Evolutionary conservation across 1,284 basidiomycete species (phyloP), one percentile per base, ranked within the genome.

Genomic region (Erythrobasidium hasegawianum): DNA sequence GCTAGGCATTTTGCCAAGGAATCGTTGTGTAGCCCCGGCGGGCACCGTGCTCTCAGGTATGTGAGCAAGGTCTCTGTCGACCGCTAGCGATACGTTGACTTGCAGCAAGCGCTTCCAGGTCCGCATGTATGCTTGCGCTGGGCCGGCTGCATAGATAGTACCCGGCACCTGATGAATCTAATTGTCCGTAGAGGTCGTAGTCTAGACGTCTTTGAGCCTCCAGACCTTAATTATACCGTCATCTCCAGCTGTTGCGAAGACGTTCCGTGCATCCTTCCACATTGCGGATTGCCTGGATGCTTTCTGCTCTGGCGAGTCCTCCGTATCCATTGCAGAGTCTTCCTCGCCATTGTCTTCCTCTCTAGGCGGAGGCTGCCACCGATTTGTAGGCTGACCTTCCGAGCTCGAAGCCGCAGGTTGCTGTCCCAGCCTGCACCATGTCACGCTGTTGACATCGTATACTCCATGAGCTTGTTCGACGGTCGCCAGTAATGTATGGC

Each of bases 161-260:
- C n/a, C n/a, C n/a, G n/a, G n/a, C n/a, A n/a, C n/a, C n/a, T n/a
- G n/a, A n/a, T n/a, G n/a, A n/a, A n/a, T n/a, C n/a, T n/a, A n/a
- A n/a, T n/a, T n/a, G n/a, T n/a, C n/a, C n/a, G n/a, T n/a, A n/a
- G n/a, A n/a, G n/a, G n/a, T n/a, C n/a, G n/a, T n/a, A n/a, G n/a
- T n/a, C n/a, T n/a, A n/a, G n/a, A n/a, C n/a, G n/a, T n/a, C n/a
- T n/a, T 57, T 14, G 2, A 73, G 62, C 39, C 49, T 72, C 90
- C 89, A 93, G 40, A 92, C 81, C 71, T 82, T 83, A 40, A 87
- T 81, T 24, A 79, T 75, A 3, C 88, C 87, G 74, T 93, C 90
- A 71, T 94, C 90, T 1, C 87, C 90, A 0, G 86, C 83, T 5
- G 86, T 89, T 0, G 87, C 88, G 2, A 93, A 79, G 2, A 90